phyloP scores from a whole-genome alignment of 2,329 filamentous ascomycete species.

The Penicillium sp. region DNA sequence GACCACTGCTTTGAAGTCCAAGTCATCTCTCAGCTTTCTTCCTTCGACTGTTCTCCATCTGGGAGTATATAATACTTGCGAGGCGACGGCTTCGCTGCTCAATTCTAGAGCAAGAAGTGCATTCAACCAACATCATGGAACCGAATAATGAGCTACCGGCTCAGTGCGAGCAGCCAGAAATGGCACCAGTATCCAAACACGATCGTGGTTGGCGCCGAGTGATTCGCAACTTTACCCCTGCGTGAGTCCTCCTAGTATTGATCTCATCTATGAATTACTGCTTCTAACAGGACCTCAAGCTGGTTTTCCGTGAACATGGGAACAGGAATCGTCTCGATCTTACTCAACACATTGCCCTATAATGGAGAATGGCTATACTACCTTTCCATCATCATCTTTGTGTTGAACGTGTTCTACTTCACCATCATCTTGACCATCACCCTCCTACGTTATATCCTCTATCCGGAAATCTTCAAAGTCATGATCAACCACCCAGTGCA shows the following conservation, averaged over 20 bases:
- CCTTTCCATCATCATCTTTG: constrained; percentile 36
- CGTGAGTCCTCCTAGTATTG: constrained; percentile 19
- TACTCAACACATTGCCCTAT: constrained; percentile 37
- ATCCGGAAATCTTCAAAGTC: constrained; percentile 63
- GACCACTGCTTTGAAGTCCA: background rate
- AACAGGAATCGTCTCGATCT: constrained; percentile 40
- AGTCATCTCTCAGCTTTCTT: background rate
- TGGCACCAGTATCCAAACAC: constrained; percentile 16
- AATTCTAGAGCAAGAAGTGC: background rate
- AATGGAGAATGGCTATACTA: constrained; percentile 39
- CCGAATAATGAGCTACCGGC: background rate
- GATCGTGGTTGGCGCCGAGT: constrained; percentile 32
- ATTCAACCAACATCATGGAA: background rate
- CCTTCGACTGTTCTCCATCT: background rate
- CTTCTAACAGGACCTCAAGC: constrained; percentile 15
- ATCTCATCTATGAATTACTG: background rate
- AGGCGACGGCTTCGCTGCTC: background rate
- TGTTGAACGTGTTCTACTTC: constrained; percentile 33
- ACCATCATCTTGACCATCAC: constrained; percentile 48
- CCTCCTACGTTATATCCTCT: constrained; percentile 61
- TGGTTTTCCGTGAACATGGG: constrained; percentile 43
- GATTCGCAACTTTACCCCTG: constrained; percentile 42
- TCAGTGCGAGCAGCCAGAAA: background rate
- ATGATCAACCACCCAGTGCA: constrained; percentile 68
- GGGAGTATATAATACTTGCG: background rate